These are phyloP conservation scores for Ilex paraguariensis DNA, from an alignment of 305 asterid genomes.

Conservation along the genomic window DNA sequence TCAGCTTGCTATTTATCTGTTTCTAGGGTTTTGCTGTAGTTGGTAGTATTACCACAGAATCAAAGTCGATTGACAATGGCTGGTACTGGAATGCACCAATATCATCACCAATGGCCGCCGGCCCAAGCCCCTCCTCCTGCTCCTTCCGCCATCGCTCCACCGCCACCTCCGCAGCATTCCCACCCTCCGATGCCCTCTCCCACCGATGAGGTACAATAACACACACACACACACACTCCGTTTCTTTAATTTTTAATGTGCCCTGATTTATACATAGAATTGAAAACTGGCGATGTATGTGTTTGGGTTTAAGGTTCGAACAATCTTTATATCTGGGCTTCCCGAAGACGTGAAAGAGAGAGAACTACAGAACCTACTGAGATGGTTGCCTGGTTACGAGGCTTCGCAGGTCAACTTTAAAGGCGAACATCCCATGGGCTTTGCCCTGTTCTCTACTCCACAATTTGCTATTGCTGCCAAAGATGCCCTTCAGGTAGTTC, in stretches of 20 bases:
- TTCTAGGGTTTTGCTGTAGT: too few relatives aligned
- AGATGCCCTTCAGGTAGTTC: slow-evolving; percentile 77
- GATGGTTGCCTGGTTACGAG: slow-evolving; percentile 99
- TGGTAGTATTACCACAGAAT: too few relatives aligned
- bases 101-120: slow-evolving; percentile 92
- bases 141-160: slow-evolving; percentile 48
- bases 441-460: slow-evolving; percentile 60
- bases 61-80: slow-evolving; percentile 45
- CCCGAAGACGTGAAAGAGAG: slow-evolving; percentile 99
- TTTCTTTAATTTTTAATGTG: background rate
- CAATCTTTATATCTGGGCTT: slow-evolving; percentile 89
- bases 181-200: slow-evolving; percentile 23
- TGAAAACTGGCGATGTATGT: background rate
- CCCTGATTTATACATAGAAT: too few relatives aligned
- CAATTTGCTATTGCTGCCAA: slow-evolving; percentile 89
- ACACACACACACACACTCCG: background rate
- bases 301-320: slow-evolving; percentile 52
- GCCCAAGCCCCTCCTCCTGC: slow-evolving; percentile 53
- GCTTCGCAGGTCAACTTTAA: slow-evolving; percentile 98
- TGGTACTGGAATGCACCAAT: slow-evolving; percentile 87
- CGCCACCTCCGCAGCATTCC: slow-evolving; percentile 33
- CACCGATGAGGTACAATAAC: slow-evolving; percentile 57
- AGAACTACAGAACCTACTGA: slow-evolving; percentile 86
- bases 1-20: too few relatives aligned
- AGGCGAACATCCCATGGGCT: slow-evolving; percentile 95